phyloP scores from a whole-genome alignment of 208 protist genomes.

The Herpetomonas muscarum region DNA sequence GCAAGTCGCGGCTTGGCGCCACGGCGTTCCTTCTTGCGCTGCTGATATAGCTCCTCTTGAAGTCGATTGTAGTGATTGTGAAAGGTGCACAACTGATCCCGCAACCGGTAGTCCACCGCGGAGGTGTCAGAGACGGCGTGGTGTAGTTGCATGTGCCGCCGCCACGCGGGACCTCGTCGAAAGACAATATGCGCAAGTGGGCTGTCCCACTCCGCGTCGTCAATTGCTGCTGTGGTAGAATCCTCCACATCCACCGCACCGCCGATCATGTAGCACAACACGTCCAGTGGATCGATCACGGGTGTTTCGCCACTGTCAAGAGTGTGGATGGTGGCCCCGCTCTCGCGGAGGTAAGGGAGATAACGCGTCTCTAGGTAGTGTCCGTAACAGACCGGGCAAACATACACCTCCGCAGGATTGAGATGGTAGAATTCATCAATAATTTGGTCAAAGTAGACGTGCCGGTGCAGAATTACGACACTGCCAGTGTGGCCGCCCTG shows the following conservation, averaged over 20 bases:
- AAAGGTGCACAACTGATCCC: constrained; percentile 67
- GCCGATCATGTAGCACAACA: constrained; percentile 54
- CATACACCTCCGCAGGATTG: constrained; percentile 71
- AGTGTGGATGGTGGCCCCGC: constrained; percentile 22
- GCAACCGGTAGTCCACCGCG: constrained; percentile 63
- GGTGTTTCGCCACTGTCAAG: constrained; percentile 25
- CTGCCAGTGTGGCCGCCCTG: constrained; percentile 10
- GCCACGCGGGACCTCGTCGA: constrained; percentile 52
- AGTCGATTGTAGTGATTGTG: constrained; percentile 73
- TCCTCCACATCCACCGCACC: constrained; percentile 5
- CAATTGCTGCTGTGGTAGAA: neutral
- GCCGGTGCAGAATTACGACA: constrained; percentile 48
- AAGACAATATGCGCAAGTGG: constrained; percentile 61
- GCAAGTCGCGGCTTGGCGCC: constrained; percentile 15
- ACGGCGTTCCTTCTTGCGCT: constrained; percentile 2
- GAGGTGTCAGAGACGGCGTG: constrained; percentile 32
- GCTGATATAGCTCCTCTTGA: constrained; percentile 38
- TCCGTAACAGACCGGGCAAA: constrained; percentile 76
- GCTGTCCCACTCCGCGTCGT: constrained; percentile 25
- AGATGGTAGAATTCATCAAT: constrained; percentile 83
- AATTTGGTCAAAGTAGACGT: constrained; percentile 85
- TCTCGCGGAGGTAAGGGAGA: constrained; percentile 21
- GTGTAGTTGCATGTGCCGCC: constrained; percentile 49
- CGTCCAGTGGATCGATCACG: constrained; percentile 72
- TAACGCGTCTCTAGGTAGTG: constrained; percentile 70